Conservation (phyloP, 2,329 filamentous ascomycete genomes). For the Xylaria sp. region DNA sequence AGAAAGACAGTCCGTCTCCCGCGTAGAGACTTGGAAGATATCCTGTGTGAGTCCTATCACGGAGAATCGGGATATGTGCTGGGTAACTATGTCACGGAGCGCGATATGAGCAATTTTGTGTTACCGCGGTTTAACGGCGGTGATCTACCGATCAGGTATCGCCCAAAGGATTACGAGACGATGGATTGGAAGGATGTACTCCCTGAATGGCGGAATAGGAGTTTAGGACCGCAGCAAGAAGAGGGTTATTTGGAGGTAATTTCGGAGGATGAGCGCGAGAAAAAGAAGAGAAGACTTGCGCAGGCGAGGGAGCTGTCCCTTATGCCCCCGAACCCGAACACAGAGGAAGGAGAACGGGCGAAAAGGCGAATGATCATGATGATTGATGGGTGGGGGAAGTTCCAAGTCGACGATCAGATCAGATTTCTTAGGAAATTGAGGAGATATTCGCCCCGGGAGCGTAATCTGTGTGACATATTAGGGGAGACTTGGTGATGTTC, state of each 20-base stretch:
- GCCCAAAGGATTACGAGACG: conserved; percentile 23
- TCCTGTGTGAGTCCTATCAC: conserved; percentile 36
- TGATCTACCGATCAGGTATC: conserved; percentile 18
- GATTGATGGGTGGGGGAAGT: too few species aligned
- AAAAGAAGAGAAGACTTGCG: conserved; percentile 3
- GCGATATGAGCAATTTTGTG: conserved; percentile 12
- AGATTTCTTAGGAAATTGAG: conserved; percentile 6
- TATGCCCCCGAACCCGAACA: not conserved
- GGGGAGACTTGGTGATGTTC: conserved; percentile 28
- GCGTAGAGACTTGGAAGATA: conserved; percentile 30
- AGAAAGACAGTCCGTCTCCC: not conserved
- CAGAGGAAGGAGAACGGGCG: not conserved
- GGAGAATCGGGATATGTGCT: conserved; percentile 28
- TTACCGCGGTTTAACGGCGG: conserved; percentile 41
- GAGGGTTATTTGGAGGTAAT: too few species aligned
- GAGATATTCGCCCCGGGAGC: conserved; percentile 26
- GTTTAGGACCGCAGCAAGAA: not conserved
- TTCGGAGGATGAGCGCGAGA: not conserved
- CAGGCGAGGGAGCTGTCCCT: not conserved
- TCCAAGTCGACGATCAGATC: not conserved
- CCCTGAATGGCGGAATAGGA: conserved; percentile 31
- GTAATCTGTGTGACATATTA: conserved; percentile 15
- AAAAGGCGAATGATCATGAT: not conserved
- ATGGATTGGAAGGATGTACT: conserved; percentile 37
- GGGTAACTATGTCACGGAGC: conserved; percentile 28